Evolutionary conservation across 225 moss, liverwort and hornwort species (phyloP), one percentile per base, ranked within the genome.

Genomic region (Bryoerythrophyllum caledonicum): DNA sequence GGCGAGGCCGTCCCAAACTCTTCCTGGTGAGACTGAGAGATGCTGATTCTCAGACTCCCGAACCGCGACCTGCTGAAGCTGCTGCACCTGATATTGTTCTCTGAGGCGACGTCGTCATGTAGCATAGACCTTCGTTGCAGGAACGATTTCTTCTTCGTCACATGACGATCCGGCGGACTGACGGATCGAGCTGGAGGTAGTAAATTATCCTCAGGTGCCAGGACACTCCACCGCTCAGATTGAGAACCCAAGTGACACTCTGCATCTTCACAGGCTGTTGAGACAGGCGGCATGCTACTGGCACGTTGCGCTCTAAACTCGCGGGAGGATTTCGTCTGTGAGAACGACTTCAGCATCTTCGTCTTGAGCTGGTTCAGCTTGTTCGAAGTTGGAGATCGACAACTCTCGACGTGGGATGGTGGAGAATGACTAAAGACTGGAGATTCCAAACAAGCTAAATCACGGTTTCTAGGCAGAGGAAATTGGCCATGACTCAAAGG

Each of bases 61-160:
- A 70, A 70, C 38, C 56, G 38, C 24, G 70, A 56, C 17, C 25
- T 70, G 25, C 70, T 38, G 15, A 70, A 70, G 10, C 70, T 70
- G 38, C 38, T 70, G 37, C 55, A 38, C 35, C 35, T 35, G 30
- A 23, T 35, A 23, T 49, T 49, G 6, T 49, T 19, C 48, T 68
- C 68, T n/a, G 52, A 68, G 52, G 34, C 17, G 30, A 30, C 17
- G 20, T 49, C 49, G 3, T 20, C 24, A 17, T 25, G 37, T 3
- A 56, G 56, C 70, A 23, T 56, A 24, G 70, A 56, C 56, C 70
- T 70, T 38, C 70, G 35, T 56, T 70, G 56, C 25, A 70, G 38
- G 17, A 70, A 70, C 2, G 70, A 70, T 10, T 70, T 56, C 37
- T 38, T 70, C 38, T 70, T 70, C 34, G 25, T 25, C 37, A 56